These are phyloP conservation scores for Penicillium canescens DNA, from an alignment of 495 filamentous ascomycete species.

Conservation along the genomic window DNA sequence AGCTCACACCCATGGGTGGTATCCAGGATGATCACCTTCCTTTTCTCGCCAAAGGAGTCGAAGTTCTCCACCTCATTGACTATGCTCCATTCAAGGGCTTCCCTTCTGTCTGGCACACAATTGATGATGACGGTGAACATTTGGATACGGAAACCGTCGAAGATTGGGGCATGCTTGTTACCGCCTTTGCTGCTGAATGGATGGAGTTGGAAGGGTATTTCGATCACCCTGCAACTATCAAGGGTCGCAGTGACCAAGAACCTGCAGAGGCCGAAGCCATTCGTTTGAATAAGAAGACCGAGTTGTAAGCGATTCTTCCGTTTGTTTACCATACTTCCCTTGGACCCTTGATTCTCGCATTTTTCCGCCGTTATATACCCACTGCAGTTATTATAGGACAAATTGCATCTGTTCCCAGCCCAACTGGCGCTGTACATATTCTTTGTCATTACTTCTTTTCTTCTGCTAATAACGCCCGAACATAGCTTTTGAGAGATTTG, in stretches of 20 bases:
- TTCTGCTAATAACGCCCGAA: conserved; percentile 5
- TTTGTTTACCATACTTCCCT: conserved; percentile 7
- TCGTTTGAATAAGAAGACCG: conserved; percentile 36
- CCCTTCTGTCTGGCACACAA: conserved; percentile 82
- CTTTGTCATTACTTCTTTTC: background rate
- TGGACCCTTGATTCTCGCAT: background rate
- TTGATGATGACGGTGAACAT: conserved; percentile 82
- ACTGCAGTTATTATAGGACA: background rate
- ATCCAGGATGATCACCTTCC: conserved; percentile 89
- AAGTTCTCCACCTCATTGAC: conserved; percentile 85
- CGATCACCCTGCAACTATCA: background rate
- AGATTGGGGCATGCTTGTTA: conserved; percentile 82
- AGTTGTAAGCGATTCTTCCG: conserved; percentile 44
- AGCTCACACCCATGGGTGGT: conserved; percentile 45
- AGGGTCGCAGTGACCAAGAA: conserved; percentile 11
- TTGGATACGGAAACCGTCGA: conserved; percentile 79
- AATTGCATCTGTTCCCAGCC: background rate
- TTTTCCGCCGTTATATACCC: conserved; percentile 18
- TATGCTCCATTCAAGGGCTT: conserved; percentile 56
- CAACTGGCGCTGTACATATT: background rate
- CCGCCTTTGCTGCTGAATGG: conserved; percentile 89
- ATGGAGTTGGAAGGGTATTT: conserved; percentile 77
- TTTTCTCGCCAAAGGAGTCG: conserved; percentile 81
- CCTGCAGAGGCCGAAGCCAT: conserved; percentile 16
- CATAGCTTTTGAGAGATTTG: conserved; percentile 11